Evolutionary conservation across 2,329 filamentous ascomycete genomes (phyloP).

Genomic region (Biscogniauxia sp.): DNA sequence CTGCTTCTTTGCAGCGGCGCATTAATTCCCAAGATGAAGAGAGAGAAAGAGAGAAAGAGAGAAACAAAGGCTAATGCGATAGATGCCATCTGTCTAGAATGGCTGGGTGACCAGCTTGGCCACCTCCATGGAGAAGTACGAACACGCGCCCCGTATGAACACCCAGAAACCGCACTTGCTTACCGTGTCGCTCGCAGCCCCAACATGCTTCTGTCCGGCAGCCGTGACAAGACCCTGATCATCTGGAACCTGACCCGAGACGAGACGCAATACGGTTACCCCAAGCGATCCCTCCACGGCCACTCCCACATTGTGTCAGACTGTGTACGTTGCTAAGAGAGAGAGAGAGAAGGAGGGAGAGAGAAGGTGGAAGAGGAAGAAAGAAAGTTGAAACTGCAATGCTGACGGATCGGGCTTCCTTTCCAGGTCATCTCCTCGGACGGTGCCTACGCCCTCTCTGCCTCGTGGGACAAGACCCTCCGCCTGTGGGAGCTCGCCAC

Average conservation of each 20-base stretch:
- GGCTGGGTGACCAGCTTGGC: slow-evolving; percentile 99
- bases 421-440: slow-evolving; percentile 95
- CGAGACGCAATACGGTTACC: slow-evolving; percentile 97
- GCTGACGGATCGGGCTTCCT: slow-evolving; percentile 33
- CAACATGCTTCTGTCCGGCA: slow-evolving; percentile 98
- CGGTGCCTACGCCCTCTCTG: slow-evolving; percentile 97
- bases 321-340: slow-evolving; percentile 89
- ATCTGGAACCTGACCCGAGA: slow-evolving; percentile 99
- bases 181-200: slow-evolving; percentile 56
- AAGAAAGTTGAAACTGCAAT: slow-evolving; percentile 11
- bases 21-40: neutral
- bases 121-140: slow-evolving; percentile 98
- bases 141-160: slow-evolving; percentile 17
- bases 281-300: slow-evolving; percentile 97
- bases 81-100: slow-evolving; percentile 50
- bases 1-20: too few species aligned
- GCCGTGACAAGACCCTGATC: slow-evolving; percentile 98
- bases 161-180: slow-evolving; percentile 24
- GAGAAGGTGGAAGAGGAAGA: too few species aligned
- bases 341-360: too few species aligned
- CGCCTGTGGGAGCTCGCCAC: slow-evolving; percentile 98
- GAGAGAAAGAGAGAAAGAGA: too few species aligned
- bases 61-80: neutral
- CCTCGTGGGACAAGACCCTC: slow-evolving; percentile 99
- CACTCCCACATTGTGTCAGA: slow-evolving; percentile 99